Evolutionary conservation across 2,329 filamentous ascomycete species (phyloP), one percentile per base, ranked within the genome.

Genomic region (Trichoderma semiorbis): DNA sequence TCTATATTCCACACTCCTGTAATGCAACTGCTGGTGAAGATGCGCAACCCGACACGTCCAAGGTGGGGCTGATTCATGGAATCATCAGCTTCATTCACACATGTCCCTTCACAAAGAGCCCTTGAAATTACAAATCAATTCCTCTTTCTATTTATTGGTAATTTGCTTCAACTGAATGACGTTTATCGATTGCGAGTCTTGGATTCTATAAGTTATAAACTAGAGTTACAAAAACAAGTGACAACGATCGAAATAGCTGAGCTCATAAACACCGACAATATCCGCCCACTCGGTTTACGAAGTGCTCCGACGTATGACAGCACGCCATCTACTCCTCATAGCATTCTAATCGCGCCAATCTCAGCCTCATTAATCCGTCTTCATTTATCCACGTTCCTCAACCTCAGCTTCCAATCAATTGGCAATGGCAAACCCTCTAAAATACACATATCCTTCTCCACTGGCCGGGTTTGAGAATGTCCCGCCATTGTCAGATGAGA

Each of bases 401-500:
- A 47, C 47, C 11, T 24, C 47, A 2, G 0, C n/a, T 21, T 14
- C 0, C 5, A 53, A 8, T 24, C 24, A 18, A 60, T 14, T n/a
- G 43, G 7, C 11, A 58, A 72, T 72, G 71, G 66, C 71, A 6
- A 70, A 72, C 34, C 71, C 50, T 3, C n/a, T 65, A 4, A 30
- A 58, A 28, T 72, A 72, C 71, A 57, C 36, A 7, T 72, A 71
- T 30, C 6, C 67, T 50, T 61, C 68, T 16, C 71, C 68, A 24
- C 80, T 91, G 2, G 80, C 83, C 30, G 89, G 88, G 24, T 91
- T 87, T 77, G 85, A 89, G 75, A 80, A 85, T 64, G 85, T 86
- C n/a, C 81, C 85, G 30, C 85, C 89, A 28, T 80, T 92, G 7
- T 80, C 89, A 8, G 81, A 86, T 63, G 90, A 92, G 75, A 86